phyloP scores from a whole-genome alignment of 2,329 filamentous ascomycete genomes.

The Stagonosporopsis vannaccii region DNA sequence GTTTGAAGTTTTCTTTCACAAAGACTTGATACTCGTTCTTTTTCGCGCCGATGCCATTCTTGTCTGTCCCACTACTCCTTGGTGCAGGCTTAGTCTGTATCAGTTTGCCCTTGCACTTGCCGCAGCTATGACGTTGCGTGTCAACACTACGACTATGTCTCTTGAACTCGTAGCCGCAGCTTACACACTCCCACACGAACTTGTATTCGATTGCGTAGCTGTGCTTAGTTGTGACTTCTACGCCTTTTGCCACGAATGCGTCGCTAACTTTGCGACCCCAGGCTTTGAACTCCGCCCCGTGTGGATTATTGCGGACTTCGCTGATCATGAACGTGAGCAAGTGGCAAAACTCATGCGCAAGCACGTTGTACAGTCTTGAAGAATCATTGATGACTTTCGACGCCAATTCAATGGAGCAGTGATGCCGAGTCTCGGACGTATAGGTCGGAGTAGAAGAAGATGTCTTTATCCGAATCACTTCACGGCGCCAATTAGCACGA shows the following conservation, averaged over 20 bases:
- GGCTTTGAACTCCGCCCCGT: slow-evolving; percentile 82
- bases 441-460: slow-evolving; percentile 32
- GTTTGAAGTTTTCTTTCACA: slow-evolving; percentile 72
- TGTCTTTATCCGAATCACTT: slow-evolving; percentile 49
- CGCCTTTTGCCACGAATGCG: slow-evolving; percentile 66
- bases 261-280: slow-evolving; percentile 66
- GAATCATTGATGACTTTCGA: slow-evolving; percentile 83
- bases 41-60: slow-evolving; percentile 22
- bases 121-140: slow-evolving; percentile 73
- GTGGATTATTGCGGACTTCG: slow-evolving; percentile 75
- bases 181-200: slow-evolving; percentile 81
- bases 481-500: slow-evolving; percentile 59
- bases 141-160: slow-evolving; percentile 89
- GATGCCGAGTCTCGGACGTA: slow-evolving; percentile 57
- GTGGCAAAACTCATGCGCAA: slow-evolving; percentile 98
- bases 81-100: slow-evolving; percentile 83
- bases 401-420: slow-evolving; percentile 84
- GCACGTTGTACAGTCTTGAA: slow-evolving; percentile 80
- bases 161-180: slow-evolving; percentile 76
- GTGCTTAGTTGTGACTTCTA: slow-evolving; percentile 89
- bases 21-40: slow-evolving; percentile 62
- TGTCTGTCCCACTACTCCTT: slow-evolving; percentile 47
- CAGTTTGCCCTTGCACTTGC: slow-evolving; percentile 72
- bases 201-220: slow-evolving; percentile 90
- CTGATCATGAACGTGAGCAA: slow-evolving; percentile 89